Evolutionary conservation across 2,329 filamentous ascomycete species (phyloP), one percentile per base, ranked within the genome.

Genomic region (Penicillium sp.): DNA sequence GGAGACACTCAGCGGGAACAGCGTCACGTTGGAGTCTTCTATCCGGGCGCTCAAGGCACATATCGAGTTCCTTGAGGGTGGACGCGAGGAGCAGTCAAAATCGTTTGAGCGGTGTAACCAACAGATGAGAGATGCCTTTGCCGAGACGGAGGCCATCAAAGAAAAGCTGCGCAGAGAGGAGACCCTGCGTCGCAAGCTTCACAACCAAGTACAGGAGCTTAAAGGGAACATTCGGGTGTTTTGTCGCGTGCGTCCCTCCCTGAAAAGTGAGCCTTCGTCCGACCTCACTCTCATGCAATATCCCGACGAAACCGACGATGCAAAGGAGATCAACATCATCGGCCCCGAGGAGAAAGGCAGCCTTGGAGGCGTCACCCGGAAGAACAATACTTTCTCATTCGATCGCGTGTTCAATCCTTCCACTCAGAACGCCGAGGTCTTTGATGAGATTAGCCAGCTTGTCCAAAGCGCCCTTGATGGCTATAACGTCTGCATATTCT

Each of bases 211-310:
- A 44, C 92, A 99, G 71, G 94, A 99, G 69, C 83, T 99, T 55
- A 97, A 96, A 73, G 94, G 94, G 65, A 99, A 99, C 69, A 99
- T 99, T 67, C 88, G 94, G 18, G 94, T 99, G 61, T 99, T 99
- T 85, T 97, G 93, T 69, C 87, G 94, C 70, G 93, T 97, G 27
- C 88, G 95, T 39, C 94, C 94, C 1, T 79, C 88, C 0, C 78
- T 89, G 21, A 79, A 79, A 22, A 72, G 77, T 0, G 87, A 89
- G 53, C 65, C 70, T 7, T 74, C 75, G 8, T 86, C 86, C 6
- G 81, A 86, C 22, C 79, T 84, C 11, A 91, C 93, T 3, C 83
- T 84, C 47, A 89, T 97, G 59, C 80, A 83, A 2, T 96, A 90
- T 61, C 92, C 93, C 0, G 88, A 97, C 62, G 71, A 78, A 34